These are phyloP conservation scores for Exophiala aquamarina DNA, from an alignment of 2,329 filamentous ascomycete genomes.

Conservation along the genomic window DNA sequence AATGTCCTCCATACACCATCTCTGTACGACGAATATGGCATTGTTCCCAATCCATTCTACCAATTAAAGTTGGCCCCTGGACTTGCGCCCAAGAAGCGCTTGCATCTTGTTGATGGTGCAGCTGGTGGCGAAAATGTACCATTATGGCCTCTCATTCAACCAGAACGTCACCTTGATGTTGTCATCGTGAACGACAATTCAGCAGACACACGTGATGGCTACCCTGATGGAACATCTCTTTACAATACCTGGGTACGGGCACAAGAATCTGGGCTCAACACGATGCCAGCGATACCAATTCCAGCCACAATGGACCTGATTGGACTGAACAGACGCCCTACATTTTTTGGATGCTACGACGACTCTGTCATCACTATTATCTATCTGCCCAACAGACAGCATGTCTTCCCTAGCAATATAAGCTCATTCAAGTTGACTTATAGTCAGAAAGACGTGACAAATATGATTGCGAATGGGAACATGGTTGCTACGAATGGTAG, in stretches of 20 bases:
- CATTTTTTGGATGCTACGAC: conserved; percentile 63
- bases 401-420: conserved; percentile 9
- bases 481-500: conserved; percentile 19
- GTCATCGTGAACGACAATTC: conserved; percentile 66
- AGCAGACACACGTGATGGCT: conserved; percentile 59
- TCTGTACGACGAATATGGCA: conserved; percentile 44
- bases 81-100: conserved; percentile 36
- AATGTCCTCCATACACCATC: conserved; percentile 30
- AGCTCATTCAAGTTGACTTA: conserved; percentile 17
- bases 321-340: conserved; percentile 59
- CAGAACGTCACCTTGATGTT: conserved; percentile 54
- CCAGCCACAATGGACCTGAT: conserved; percentile 57
- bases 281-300: conserved; percentile 61
- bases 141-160: conserved; percentile 54
- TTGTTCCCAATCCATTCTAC: conserved; percentile 64
- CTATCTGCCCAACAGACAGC: conserved; percentile 44
- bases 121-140: conserved; percentile 53
- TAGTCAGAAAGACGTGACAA: conserved; percentile 9
- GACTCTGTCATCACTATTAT: conserved; percentile 34
- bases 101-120: conserved; percentile 54
- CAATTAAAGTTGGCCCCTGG: conserved; percentile 47
- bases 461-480: conserved; percentile 25
- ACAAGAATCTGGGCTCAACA: conserved; percentile 46
- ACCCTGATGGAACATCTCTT: conserved; percentile 62
- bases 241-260: conserved; percentile 59